Evolutionary conservation across 78 protist genomes (phyloP).

Genomic region (Neovahlkampfia damariscottae): DNA sequence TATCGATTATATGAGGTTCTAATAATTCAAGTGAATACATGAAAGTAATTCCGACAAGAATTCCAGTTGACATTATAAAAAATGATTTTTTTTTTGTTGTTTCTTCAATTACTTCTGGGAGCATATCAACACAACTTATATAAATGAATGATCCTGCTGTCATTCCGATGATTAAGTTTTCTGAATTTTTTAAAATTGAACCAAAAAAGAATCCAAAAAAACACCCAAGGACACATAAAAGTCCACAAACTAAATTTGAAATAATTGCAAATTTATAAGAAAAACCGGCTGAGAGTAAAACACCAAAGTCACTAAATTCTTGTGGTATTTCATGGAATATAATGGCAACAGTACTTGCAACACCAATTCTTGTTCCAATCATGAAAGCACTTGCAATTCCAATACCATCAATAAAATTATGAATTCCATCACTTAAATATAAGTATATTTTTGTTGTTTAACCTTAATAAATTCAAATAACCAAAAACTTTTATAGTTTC

Average conservation of each 20-base stretch:
- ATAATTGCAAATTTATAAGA: background rate
- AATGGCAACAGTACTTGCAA: background rate
- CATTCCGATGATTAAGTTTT: background rate
- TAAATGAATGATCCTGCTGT: no score
- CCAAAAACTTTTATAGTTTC: background rate
- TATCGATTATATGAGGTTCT: no score
- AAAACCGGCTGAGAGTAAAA: constrained; percentile 7
- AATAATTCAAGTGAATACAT: no score
- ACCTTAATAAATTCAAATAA: background rate
- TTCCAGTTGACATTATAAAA: no score
- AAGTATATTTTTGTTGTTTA: no score
- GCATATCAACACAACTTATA: no score
- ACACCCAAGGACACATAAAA: background rate
- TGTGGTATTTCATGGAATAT: constrained; percentile 10
- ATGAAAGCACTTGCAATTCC: background rate
- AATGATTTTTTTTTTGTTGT: no score
- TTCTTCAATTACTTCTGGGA: no score
- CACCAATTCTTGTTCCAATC: background rate
- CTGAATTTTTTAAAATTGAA: background rate
- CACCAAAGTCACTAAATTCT: constrained; percentile 8
- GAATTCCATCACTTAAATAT: constrained; percentile 14
- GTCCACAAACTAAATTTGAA: background rate
- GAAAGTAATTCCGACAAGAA: no score
- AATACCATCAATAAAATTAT: constrained; percentile 7
- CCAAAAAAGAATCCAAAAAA: background rate